A percentile compares a stretch with the other conserved stretches of the same genome.
These are phyloP conservation scores for Mycena albidolilacea DNA, from an alignment of 768 basidiomycete genomes.

Conservation along the genomic window DNA sequence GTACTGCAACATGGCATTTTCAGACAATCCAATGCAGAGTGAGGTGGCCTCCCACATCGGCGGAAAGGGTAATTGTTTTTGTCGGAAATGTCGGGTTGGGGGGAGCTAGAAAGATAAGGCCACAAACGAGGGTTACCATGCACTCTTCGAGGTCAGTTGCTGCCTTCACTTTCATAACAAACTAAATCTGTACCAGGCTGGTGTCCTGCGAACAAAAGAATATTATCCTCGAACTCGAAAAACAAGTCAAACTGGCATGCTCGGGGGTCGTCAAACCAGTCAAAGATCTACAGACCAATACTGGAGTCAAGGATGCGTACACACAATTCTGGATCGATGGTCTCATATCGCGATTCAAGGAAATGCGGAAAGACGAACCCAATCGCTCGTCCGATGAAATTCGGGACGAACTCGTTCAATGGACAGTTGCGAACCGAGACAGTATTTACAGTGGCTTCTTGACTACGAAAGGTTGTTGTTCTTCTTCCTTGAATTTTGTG, in stretches of 20 bases:
- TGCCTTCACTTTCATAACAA: too few relatives aligned
- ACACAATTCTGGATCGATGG: slow-evolving; percentile 56
- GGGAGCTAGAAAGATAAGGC: slow-evolving; percentile 51
- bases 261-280: slow-evolving; percentile 49
- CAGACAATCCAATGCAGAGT: slow-evolving; percentile 59
- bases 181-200: not conserved
- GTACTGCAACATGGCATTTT: slow-evolving; percentile 47
- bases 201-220: slow-evolving; percentile 39
- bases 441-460: slow-evolving; percentile 48
- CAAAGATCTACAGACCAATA: slow-evolving; percentile 46
- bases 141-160: slow-evolving; percentile 47
- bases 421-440: slow-evolving; percentile 44
- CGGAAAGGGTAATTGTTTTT: slow-evolving; percentile 55
- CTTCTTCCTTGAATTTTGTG: slow-evolving; percentile 41
- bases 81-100: slow-evolving; percentile 56
- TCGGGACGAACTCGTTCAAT: slow-evolving; percentile 44
- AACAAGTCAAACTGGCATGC: slow-evolving; percentile 51
- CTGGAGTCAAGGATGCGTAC: slow-evolving; percentile 57
- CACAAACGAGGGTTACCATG: slow-evolving; percentile 51
- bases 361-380: slow-evolving; percentile 42
- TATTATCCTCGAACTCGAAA: slow-evolving; percentile 44
- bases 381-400: slow-evolving; percentile 38
- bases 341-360: slow-evolving; percentile 44
- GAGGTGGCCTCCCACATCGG: slow-evolving; percentile 58
- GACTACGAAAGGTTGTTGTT: slow-evolving; percentile 7